Percentiles rank a stretch among this genome's conserved stretches.
Evolutionary conservation across 2,329 filamentous ascomycete genomes (phyloP).

Genomic region (Aspergillus candidus): DNA sequence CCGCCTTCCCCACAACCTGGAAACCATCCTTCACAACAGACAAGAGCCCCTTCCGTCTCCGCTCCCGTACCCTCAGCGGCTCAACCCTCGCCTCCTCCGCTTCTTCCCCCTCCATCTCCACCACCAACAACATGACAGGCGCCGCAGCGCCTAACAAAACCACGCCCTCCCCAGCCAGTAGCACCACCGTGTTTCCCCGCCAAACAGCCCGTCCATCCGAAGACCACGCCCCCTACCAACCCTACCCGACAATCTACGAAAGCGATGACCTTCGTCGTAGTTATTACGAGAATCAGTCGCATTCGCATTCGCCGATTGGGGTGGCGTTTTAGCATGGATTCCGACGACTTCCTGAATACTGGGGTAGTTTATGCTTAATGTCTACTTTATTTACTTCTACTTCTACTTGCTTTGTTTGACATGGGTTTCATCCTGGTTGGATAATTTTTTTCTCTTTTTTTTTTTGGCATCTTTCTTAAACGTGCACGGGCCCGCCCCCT

Average conservation of each 20-base stretch:
- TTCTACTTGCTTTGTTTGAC: too few relatives aligned
- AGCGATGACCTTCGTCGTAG: slow-evolving; percentile 2
- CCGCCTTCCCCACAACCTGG: slow-evolving; percentile 6
- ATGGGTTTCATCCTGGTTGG: too few relatives aligned
- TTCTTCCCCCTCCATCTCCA: not conserved
- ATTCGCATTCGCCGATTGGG: slow-evolving; percentile 12
- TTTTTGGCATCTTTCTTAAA: not conserved
- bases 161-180: slow-evolving; percentile 28
- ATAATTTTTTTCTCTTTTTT: not conserved
- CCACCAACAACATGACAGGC: not conserved
- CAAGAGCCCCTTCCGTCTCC: slow-evolving; percentile 22
- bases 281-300: not conserved
- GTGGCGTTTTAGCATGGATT: slow-evolving; percentile 14
- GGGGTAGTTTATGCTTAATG: too few relatives aligned
- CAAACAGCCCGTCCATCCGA: slow-evolving; percentile 9
- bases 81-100: slow-evolving; percentile 28
- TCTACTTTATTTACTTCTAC: too few relatives aligned
- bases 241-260: slow-evolving; percentile 12
- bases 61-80: slow-evolving; percentile 30
- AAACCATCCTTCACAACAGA: slow-evolving; percentile 12
- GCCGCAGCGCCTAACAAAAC: slow-evolving; percentile 16
- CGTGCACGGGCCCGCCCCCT: too few relatives aligned
- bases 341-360: not conserved
- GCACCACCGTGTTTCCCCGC: slow-evolving; percentile 11
- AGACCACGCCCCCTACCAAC: not conserved